These are phyloP conservation scores for Nitzschia sp. DNA, from an alignment of 108 stramenopile genomes.

Conservation along the genomic window DNA sequence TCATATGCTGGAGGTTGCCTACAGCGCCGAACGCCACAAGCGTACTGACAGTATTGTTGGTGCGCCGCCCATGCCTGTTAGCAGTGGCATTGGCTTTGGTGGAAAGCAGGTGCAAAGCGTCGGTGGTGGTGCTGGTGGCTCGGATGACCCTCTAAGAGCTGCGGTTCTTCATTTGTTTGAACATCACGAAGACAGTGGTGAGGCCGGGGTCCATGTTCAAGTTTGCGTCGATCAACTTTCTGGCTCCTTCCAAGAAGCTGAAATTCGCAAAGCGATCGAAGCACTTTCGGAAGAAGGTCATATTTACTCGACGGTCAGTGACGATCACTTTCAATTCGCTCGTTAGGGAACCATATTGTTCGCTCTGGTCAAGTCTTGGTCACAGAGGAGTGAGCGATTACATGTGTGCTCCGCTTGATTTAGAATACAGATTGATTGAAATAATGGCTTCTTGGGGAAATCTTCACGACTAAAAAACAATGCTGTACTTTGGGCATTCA, in stretches of 20 bases:
- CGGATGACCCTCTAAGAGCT: not conserved
- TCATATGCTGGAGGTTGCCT: constrained; percentile 81
- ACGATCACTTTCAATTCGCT: constrained; percentile 61
- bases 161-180: constrained; percentile 20
- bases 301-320: constrained; percentile 81
- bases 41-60: constrained; percentile 33
- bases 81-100: constrained; percentile 33
- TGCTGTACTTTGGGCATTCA: too few relatives aligned
- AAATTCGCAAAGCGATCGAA: constrained; percentile 52
- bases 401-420: too few relatives aligned
- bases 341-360: constrained; percentile 1
- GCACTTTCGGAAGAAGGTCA: constrained; percentile 68
- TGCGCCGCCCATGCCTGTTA: constrained; percentile 29
- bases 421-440: too few relatives aligned
- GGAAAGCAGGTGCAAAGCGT: not conserved
- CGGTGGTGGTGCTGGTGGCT: not conserved
- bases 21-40: constrained; percentile 61
- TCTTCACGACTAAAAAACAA: too few relatives aligned
- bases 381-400: too few relatives aligned
- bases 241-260: constrained; percentile 39
- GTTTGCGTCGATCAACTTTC: constrained; percentile 27
- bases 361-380: too few relatives aligned
- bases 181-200: constrained; percentile 11
- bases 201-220: constrained; percentile 45
- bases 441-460: too few relatives aligned